A percentile compares a stretch with the other conserved stretches of the same genome.
Conservation (phyloP, 2,329 filamentous ascomycete species). For the Aspergillus pseudoglaucus region DNA sequence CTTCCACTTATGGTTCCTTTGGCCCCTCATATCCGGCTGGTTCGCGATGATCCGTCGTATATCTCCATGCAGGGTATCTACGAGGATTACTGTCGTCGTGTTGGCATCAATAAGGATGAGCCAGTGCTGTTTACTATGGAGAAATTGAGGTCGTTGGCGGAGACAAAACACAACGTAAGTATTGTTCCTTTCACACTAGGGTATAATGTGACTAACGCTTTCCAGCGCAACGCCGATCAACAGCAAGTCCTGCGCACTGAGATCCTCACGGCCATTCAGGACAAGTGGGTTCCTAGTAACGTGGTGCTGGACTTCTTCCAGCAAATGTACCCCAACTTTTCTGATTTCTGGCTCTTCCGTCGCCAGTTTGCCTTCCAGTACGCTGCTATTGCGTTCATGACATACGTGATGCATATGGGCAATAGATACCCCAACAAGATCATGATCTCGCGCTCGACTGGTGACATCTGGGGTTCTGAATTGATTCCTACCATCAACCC, state of each 20-base stretch:
- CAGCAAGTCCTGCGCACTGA: conserved; percentile 70
- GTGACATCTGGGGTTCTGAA: conserved; percentile 95
- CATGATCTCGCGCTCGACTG: conserved; percentile 76
- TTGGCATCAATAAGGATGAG: conserved; percentile 86
- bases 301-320: conserved; percentile 87
- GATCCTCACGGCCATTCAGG: conserved; percentile 89
- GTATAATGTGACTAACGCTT: conserved; percentile 20
- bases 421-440: conserved; percentile 94
- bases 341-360: conserved; percentile 98
- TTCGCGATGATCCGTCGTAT: conserved; percentile 92
- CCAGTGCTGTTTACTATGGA: conserved; percentile 94
- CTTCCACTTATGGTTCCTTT: conserved; percentile 92
- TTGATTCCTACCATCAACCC: conserved; percentile 83
- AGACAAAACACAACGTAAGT: conserved; percentile 55
- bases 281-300: conserved; percentile 81
- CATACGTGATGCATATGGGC: conserved; percentile 95
- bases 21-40: conserved; percentile 87
- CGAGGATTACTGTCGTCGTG: conserved; percentile 88
- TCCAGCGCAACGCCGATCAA: conserved; percentile 54
- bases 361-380: conserved; percentile 95
- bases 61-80: conserved; percentile 92
- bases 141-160: conserved; percentile 71
- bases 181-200: background rate
- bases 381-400: conserved; percentile 94
- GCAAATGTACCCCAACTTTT: conserved; percentile 75